Evolutionary conservation across 2,329 filamentous ascomycete species (phyloP), one percentile per base, ranked within the genome.

Genomic region (Cryphonectria carpinicola): DNA sequence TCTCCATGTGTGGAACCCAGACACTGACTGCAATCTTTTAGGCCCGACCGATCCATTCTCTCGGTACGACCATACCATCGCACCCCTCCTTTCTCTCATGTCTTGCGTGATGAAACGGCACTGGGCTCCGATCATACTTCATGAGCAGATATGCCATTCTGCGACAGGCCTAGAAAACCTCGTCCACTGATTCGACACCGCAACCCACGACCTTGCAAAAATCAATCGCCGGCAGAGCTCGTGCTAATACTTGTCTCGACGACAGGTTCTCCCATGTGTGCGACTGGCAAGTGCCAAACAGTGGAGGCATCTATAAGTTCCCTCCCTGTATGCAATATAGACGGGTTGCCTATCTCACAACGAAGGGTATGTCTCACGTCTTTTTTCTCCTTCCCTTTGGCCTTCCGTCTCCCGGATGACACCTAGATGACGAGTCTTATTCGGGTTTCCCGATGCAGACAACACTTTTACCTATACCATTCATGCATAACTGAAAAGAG

Each of bases 101-200:
- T 74, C 75, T 83, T 80, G 78, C 76, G 89, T 93, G 93, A 95
- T 94, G 93, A 94, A 92, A 87, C 84, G 93, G 94, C 94, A 97
- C 94, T 97, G 94, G 94, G 94, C 94, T 95, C 94, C 92, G 94
- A 97, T 85, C 46, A 68, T 82, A 81, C 77, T 79, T 82, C 85
- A 89, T 90, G 94, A 94, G 94, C 86, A 81, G 93, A 94, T 90
- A 89, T 92, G 89, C 93, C 94, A 93, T 84, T 88, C 93, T 93
- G 93, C 83, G 94, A 93, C 94, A 97, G 94, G 94, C 94, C 93
- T 97, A 97, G 94, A 97, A 97, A 97, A 97, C 95, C 94, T 97
- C 90, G 94, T 93, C 94, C 93, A 95, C 94, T 97, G 94, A 97
- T 84, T 76, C 76, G 75, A 73, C 76, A 58, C 61, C 62, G 70